Percentiles rank a stretch among this genome's conserved stretches.
phyloP scores from a whole-genome alignment of 2,329 filamentous ascomycete genomes.

The Xylaria sp. region DNA sequence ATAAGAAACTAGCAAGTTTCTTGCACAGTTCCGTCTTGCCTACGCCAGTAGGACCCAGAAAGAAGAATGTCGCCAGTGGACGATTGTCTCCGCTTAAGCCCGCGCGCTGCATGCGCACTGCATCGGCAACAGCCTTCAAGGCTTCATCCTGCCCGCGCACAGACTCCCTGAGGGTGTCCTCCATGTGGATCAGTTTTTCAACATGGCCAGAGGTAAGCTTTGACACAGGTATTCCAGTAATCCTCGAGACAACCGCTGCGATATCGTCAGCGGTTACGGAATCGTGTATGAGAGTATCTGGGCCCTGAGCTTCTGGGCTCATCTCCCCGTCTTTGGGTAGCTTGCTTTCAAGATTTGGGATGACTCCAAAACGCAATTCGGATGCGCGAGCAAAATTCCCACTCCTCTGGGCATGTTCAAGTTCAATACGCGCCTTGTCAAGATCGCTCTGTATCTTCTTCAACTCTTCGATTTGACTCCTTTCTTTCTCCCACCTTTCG shows the following conservation, averaged over 20 bases:
- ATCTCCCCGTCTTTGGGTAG: conserved; percentile 74
- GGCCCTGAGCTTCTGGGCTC: conserved; percentile 37
- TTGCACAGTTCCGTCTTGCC: conserved; percentile 98
- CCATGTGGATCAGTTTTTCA: conserved; percentile 95
- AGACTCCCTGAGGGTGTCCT: conserved; percentile 81
- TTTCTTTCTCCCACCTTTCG: conserved; percentile 88
- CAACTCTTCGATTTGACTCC: conserved; percentile 81
- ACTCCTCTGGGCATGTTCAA: conserved; percentile 85
- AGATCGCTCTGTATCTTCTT: conserved; percentile 89
- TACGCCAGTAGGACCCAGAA: conserved; percentile 93
- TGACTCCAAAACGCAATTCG: conserved; percentile 86
- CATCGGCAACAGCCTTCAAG: conserved; percentile 86
- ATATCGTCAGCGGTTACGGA: conserved; percentile 96
- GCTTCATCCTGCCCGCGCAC: conserved; percentile 95
- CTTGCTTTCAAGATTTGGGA: conserved; percentile 79
- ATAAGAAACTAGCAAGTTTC: conserved; percentile 90
- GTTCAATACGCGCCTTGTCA: conserved; percentile 81
- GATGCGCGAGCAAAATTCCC: conserved; percentile 91
- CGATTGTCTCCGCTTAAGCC: conserved; percentile 90
- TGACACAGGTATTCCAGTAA: conserved; percentile 89
- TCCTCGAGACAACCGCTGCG: conserved; percentile 84
- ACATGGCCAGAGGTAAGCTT: conserved; percentile 94
- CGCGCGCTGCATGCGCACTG: conserved; percentile 90
- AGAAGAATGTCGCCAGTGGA: conserved; percentile 94
- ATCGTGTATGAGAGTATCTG: conserved; percentile 79